Conservation (phyloP, 2,329 filamentous ascomycete genomes). For the Ilyonectria sp. region DNA sequence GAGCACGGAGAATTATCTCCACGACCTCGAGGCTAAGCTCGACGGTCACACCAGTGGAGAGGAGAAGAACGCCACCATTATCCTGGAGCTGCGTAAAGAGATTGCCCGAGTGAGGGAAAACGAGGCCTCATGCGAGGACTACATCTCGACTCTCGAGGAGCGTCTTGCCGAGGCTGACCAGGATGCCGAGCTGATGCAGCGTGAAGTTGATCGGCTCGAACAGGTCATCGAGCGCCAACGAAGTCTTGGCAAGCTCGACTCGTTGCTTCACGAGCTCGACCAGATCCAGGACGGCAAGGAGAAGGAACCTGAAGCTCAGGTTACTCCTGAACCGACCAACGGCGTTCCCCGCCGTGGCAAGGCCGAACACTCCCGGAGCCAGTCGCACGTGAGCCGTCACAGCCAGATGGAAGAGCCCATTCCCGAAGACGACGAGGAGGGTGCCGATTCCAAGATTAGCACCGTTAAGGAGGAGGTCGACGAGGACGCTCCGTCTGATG, state of each 20-base stretch:
- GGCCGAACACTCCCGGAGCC: conserved; percentile 68
- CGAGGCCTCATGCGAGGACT: conserved; percentile 92
- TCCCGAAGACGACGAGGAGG: conserved; percentile 65
- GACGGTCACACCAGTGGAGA: conserved; percentile 93
- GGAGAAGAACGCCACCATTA: conserved; percentile 90
- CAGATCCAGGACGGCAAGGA: conserved; percentile 75
- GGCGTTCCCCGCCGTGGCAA: conserved; percentile 60
- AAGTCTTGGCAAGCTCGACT: conserved; percentile 95
- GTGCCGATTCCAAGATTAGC: conserved; percentile 43
- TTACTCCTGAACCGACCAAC: conserved; percentile 55
- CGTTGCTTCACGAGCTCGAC: conserved; percentile 91
- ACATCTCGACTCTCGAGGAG: conserved; percentile 97
- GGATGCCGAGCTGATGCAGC: conserved; percentile 96
- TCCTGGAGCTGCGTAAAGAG: conserved; percentile 91
- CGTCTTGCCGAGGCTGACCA: conserved; percentile 95
- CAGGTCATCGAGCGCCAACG: conserved; percentile 96
- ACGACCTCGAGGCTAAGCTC: conserved; percentile 90
- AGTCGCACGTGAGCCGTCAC: conserved; percentile 68
- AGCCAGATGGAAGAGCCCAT: conserved; percentile 70
- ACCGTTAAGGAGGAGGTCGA: conserved; percentile 54
- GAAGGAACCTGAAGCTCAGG: conserved; percentile 42
- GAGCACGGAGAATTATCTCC: conserved; percentile 92
- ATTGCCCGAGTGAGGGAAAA: conserved; percentile 90
- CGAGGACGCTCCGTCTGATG: conserved; percentile 37
- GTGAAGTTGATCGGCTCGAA: conserved; percentile 93